phyloP scores from a whole-genome alignment of 805 yeast species.

The Maudiozyma saulgeensis region DNA sequence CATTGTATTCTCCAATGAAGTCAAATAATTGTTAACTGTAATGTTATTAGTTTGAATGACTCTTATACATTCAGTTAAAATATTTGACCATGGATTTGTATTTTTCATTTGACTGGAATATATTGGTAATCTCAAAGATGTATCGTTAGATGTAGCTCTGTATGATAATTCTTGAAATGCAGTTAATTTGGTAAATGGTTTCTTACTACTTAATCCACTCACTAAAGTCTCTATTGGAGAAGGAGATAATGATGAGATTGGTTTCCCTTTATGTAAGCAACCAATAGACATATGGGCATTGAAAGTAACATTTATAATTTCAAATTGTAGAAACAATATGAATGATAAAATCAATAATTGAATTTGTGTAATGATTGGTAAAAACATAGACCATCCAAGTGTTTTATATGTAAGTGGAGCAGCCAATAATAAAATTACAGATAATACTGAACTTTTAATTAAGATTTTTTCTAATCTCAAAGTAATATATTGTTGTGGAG shows the following conservation, averaged over 20 bases:
- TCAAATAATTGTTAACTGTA: constrained; percentile 23
- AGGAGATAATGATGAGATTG: constrained; percentile 45
- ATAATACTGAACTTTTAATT: constrained; percentile 25
- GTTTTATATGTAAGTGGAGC: constrained; percentile 21
- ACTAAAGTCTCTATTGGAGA: constrained; percentile 55
- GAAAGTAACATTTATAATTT: constrained; percentile 46
- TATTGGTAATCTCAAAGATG: constrained; percentile 42
- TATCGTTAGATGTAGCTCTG: constrained; percentile 42
- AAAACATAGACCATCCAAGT: constrained; percentile 34
- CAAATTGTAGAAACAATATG: constrained; percentile 39
- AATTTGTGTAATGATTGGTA: constrained; percentile 23
- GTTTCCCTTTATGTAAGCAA: constrained; percentile 56
- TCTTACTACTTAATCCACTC: constrained; percentile 49
- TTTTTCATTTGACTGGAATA: constrained; percentile 41
- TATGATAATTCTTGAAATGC: constrained; percentile 72
- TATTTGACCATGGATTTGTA: constrained; percentile 45
- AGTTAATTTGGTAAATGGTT: constrained; percentile 44
- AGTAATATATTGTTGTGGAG: constrained; percentile 30
- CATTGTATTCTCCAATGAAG: constrained; percentile 11
- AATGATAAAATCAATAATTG: constrained; percentile 28
- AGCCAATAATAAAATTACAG: constrained; percentile 13
- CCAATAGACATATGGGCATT: constrained; percentile 63
- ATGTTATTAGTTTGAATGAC: constrained; percentile 43
- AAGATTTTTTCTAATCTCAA: constrained; percentile 25
- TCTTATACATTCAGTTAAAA: constrained; percentile 50